A percentile compares a stretch with the other conserved stretches of the same genome.
Conservation (phyloP, 2,329 filamentous ascomycete genomes). For the Fusarium brevicatenulatum region DNA sequence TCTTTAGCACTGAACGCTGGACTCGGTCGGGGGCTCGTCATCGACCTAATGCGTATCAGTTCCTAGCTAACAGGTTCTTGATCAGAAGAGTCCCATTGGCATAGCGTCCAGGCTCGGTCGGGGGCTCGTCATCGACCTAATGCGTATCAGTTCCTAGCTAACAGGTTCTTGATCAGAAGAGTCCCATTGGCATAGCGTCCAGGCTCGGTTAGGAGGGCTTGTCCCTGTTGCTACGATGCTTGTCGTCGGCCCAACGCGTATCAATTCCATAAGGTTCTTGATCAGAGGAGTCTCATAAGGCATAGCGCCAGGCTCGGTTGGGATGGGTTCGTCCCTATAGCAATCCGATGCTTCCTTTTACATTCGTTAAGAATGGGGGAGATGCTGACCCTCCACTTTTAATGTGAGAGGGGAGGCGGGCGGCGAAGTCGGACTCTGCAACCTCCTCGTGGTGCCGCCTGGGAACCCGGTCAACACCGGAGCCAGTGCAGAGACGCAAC, state of each 20-base stretch:
- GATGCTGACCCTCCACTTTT: neutral
- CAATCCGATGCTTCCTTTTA: neutral
- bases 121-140: neutral
- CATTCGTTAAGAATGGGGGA: neutral
- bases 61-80: neutral
- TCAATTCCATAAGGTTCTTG: neutral
- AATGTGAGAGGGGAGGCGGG: neutral
- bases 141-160: neutral
- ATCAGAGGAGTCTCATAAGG: neutral
- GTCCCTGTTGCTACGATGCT: no score
- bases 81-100: neutral
- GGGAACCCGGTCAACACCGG: neutral
- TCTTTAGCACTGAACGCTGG: neutral
- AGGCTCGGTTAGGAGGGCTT: neutral
- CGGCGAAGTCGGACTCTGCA: constrained; percentile 72
- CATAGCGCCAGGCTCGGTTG: neutral
- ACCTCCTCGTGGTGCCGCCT: constrained; percentile 52
- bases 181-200: neutral
- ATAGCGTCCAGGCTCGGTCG: neutral
- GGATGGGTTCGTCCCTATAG: neutral
- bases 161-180: neutral
- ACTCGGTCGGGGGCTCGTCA: neutral
- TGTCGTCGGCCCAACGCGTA: no score
- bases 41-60: neutral
- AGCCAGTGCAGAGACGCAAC: constrained; percentile 4